Evolutionary conservation across 176 grass and related monocot species (phyloP).

Genomic region (Zoysia pacifica): DNA sequence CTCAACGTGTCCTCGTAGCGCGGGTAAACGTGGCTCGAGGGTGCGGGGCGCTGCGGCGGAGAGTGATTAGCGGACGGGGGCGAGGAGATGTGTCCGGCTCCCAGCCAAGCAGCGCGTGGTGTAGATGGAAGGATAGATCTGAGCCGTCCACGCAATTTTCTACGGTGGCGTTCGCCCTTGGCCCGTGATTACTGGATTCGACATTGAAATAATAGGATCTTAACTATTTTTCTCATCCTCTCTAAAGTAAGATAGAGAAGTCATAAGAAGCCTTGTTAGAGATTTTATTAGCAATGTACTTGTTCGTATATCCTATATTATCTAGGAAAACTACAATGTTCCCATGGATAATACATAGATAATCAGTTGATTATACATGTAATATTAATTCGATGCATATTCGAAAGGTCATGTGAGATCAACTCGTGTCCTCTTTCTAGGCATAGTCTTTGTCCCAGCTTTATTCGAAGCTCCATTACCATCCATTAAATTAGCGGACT

Average conservation of each 20-base stretch:
- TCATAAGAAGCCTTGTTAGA: no score
- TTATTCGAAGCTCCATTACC: background rate
- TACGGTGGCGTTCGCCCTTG: background rate
- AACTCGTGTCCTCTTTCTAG: background rate
- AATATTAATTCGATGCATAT: background rate
- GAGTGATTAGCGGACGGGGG: constrained; percentile 35
- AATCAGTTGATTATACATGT: background rate
- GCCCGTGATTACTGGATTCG: background rate
- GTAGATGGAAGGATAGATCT: background rate
- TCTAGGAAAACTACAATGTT: background rate
- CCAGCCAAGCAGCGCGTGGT: constrained; percentile 28
- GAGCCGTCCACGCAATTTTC: background rate
- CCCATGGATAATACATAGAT: background rate
- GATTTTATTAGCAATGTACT: no score
- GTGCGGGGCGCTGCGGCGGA: background rate
- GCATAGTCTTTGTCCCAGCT: background rate
- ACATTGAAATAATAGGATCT: background rate
- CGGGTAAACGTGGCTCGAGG: constrained; percentile 36
- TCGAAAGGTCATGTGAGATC: background rate
- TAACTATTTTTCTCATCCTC: background rate
- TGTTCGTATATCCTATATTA: background rate
- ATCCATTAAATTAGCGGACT: background rate
- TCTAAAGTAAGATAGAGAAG: no score
- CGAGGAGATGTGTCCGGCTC: constrained; percentile 57
- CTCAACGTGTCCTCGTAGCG: constrained; percentile 15